Evolutionary conservation across 345 rosid genomes (phyloP), one percentile per base, ranked within the genome.

Genomic region (Trapa incisa): DNA sequence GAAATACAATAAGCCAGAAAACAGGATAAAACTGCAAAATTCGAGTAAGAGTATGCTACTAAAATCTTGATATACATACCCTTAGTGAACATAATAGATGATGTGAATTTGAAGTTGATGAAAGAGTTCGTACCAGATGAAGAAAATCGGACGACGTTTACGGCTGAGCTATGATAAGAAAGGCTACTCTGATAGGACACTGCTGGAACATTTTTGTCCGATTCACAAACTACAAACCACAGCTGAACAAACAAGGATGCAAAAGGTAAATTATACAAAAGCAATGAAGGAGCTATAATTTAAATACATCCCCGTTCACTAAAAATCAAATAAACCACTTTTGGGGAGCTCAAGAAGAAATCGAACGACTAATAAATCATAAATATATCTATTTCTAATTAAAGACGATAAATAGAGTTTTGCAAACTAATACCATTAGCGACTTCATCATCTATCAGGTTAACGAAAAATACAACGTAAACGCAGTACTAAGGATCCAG

Each of bases 91-190:
- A n/a, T 8, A 41, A 36, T 17, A 67, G 35, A 57, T 32, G 2
- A 6, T 29, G 37, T 32, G 12, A 3, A 53, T 67, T 67, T 56
- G 11, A 39, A 38, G 42, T 33, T 5, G 45, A 65, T 36, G 43
- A 22, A 35, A 7, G 42, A 39, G 41, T 29, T 52, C 77, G 72
- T 79, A 93, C 97, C 98, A 1, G 92, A 83, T 8, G 77, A 91
- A 53, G 98, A 93, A 67, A 93, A 93, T 14, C 97, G 94, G 71
- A 93, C 73, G 41, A 75, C 76, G 79, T 93, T 93, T 1, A 93
- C 88, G 16, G 94, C 88, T 68, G 88, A 83, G 60, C 91, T 70
- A 74, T 90, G 99, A 76, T 88, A 88, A 29, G 89, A 76, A 65
- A 93, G 91, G 73, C 95, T 93, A 69, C 54, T 82, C 64, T 84